Evolutionary conservation across 1,284 basidiomycete species (phyloP).

Genomic region (Ustilago nuda): DNA sequence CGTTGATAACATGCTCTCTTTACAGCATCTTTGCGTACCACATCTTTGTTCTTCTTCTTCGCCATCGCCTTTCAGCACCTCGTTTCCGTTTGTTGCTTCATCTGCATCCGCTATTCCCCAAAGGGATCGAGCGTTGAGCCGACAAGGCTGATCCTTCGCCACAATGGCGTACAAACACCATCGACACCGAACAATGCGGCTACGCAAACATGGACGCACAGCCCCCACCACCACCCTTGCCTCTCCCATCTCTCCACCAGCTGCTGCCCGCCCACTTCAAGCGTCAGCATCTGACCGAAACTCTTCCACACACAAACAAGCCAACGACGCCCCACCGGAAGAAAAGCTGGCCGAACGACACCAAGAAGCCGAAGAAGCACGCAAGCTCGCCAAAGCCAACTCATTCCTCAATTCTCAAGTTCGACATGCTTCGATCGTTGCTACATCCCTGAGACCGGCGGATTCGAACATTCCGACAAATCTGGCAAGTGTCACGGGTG

Average conservation of each 20-base stretch:
- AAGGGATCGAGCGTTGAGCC: background rate
- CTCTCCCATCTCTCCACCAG: background rate
- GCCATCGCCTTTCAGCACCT: background rate
- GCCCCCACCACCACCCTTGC: background rate
- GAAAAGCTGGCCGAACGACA: conserved; percentile 17
- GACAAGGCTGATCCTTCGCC: background rate
- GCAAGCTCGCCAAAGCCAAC: conserved; percentile 35
- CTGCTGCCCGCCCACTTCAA: conserved; percentile 1
- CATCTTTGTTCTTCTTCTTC: background rate
- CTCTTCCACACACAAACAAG: conserved; percentile 20
- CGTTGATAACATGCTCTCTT: background rate
- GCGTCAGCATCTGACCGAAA: conserved; percentile 21
- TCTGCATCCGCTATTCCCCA: background rate
- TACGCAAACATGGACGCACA: conserved; percentile 33
- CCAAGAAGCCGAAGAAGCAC: conserved; percentile 17
- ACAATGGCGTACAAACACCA: conserved; percentile 28
- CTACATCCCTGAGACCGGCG: background rate
- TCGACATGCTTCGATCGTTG: conserved; percentile 15
- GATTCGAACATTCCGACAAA: background rate
- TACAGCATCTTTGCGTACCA: background rate
- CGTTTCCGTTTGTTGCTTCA: background rate
- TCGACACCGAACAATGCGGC: conserved; percentile 33
- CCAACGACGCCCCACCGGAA: conserved; percentile 2
- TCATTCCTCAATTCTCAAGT: conserved; percentile 37
- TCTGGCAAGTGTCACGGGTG: conserved; percentile 29